Base-by-base conservation (phyloP, 371 early-diverging fungal genomes). In the Mucor ambiguus region DNA sequence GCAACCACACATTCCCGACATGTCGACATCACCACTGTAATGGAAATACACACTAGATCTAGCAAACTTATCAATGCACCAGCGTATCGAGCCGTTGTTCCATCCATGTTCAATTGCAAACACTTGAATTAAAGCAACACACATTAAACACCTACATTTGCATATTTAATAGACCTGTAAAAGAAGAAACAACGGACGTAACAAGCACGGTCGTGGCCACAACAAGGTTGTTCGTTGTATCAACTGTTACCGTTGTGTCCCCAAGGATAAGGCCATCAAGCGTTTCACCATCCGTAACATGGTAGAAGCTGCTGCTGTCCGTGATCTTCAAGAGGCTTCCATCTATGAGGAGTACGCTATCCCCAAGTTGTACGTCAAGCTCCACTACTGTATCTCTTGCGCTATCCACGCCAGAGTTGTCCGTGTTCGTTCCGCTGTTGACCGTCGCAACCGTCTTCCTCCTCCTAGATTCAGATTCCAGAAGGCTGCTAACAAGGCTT, bases 261-360 rank as follows among this genome's bases (percentile, higher is more conserved):
- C 99, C 72, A 99, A 99, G 86, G 99, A 99, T 88, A 99, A 99
- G 93, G 96, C 98, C 78, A 96, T 99, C 86, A 98, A 98, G 92
- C 92, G 98, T 74, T 96, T 97, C 90, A 87, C 92, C 73, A 92
- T 98, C 86, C 91, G 96, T 78, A 96, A 95, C 88, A 95, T 99
- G 93, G 94, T 99, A 67, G 99, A 99, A 87, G 86, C 89, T 75
- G 99, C 99, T 64, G 98, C 98, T 71, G 85, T 94, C 78, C 92
- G 98, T 84, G 99, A 99, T 85, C 89, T 99, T 72, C 86, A 90
- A 69, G 94, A 93, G 74, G 99, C 99, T 55, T 96, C 97, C 59
- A 93, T 98, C 82, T 99, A 95, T 85, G 88, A 90, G 65, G 89
- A 93, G 79, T 97, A 95, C 85, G 94, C 94, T 67, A 89, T 99